Percentiles rank a stretch among this genome's conserved stretches.
Conservation (phyloP, 768 basidiomycete species). For the Leccinum rimulosum region DNA sequence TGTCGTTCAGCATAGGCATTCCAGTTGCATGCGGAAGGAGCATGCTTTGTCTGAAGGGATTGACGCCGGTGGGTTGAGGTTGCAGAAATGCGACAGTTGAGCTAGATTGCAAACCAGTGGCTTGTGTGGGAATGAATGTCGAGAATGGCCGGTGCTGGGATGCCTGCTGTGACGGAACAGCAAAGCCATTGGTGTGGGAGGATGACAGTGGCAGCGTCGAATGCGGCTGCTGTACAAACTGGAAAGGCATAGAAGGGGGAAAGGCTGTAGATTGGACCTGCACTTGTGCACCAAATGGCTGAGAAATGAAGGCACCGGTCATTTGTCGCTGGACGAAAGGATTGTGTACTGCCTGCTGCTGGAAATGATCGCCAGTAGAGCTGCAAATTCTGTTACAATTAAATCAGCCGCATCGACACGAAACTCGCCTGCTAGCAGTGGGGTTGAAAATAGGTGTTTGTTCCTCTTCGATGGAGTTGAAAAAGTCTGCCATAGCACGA, state of each 20-base stretch:
- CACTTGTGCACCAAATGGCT: slow-evolving; percentile 44
- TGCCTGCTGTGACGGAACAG: slow-evolving; percentile 36
- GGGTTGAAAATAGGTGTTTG: slow-evolving; percentile 73
- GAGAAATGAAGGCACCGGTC: slow-evolving; percentile 42
- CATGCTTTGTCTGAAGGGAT: slow-evolving; percentile 85
- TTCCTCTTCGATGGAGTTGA: slow-evolving; percentile 80
- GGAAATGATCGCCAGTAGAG: slow-evolving; percentile 48
- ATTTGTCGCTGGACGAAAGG: slow-evolving; percentile 71
- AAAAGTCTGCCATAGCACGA: slow-evolving; percentile 77
- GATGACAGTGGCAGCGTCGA: slow-evolving; percentile 8
- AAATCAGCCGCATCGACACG: not conserved
- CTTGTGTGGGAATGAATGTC: slow-evolving; percentile 54
- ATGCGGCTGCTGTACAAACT: slow-evolving; percentile 29
- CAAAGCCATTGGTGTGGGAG: slow-evolving; percentile 19
- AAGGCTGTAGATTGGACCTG: slow-evolving; percentile 61
- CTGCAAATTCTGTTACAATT: slow-evolving; percentile 33
- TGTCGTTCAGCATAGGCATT: slow-evolving; percentile 43
- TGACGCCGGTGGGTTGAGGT: slow-evolving; percentile 56
- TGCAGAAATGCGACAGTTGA: slow-evolving; percentile 52
- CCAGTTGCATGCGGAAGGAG: slow-evolving; percentile 64
- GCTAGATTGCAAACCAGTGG: slow-evolving; percentile 40
- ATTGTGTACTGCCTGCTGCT: slow-evolving; percentile 62
- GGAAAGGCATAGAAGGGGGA: slow-evolving; percentile 41
- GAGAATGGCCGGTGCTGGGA: slow-evolving; percentile 54
- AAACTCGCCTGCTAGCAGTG: slow-evolving; percentile 47